Percentiles rank a stretch among this genome's conserved stretches.
Conservation (phyloP, 306 rosid species). For the Dalbergia cochinchinensis region DNA sequence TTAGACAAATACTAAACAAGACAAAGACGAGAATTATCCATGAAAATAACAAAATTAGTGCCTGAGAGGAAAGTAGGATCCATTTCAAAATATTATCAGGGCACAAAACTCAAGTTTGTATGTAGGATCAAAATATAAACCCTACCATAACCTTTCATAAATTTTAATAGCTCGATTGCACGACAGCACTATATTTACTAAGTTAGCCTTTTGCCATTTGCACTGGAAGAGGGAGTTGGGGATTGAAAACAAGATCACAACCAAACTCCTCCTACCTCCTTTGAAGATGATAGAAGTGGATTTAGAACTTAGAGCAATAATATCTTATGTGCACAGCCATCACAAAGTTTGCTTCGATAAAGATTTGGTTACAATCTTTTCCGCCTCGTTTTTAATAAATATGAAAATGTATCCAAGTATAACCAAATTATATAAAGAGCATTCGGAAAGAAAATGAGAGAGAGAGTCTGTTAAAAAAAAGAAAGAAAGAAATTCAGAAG, state of each 20-base stretch:
- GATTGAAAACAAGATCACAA: background rate
- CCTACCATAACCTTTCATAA: background rate
- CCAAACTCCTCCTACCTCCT: background rate
- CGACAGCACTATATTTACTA: background rate
- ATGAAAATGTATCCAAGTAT: background rate
- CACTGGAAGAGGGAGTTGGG: background rate
- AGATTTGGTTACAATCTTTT: background rate
- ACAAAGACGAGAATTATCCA: slow-evolving; percentile 5
- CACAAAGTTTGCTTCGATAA: background rate
- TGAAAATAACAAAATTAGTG: background rate
- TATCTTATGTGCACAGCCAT: background rate
- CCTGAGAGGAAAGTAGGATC: slow-evolving; percentile 4
- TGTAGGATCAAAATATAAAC: background rate
- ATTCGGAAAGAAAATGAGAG: background rate
- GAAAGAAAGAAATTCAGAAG: background rate
- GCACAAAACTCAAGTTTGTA: background rate
- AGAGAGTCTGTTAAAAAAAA: background rate
- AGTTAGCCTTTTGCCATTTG: background rate
- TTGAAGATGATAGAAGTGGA: background rate
- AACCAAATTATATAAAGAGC: background rate
- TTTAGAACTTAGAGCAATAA: background rate
- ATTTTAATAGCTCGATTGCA: background rate
- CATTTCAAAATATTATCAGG: background rate
- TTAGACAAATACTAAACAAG: background rate
- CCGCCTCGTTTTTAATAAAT: background rate